These are phyloP conservation scores for Magnusiomyces paraingens DNA, from an alignment of 1,139 yeast genomes.

Conservation along the genomic window DNA sequence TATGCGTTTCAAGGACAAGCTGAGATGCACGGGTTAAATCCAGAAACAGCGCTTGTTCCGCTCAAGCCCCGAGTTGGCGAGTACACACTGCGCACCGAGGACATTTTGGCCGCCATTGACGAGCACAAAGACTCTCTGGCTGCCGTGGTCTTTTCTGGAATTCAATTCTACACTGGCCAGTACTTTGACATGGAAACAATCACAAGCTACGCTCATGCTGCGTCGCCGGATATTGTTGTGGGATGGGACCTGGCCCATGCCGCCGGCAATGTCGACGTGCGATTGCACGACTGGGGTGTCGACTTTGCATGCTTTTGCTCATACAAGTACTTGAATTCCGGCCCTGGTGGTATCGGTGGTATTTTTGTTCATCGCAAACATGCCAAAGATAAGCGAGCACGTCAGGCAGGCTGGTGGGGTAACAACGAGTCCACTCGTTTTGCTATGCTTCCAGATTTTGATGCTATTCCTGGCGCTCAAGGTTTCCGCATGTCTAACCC, in stretches of 20 bases:
- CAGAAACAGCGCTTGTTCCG: slow-evolving; percentile 58
- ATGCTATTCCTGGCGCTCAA: slow-evolving; percentile 74
- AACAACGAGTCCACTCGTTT: slow-evolving; percentile 64
- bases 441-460: slow-evolving; percentile 70
- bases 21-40: slow-evolving; percentile 51
- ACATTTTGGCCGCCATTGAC: slow-evolving; percentile 53
- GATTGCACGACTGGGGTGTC: slow-evolving; percentile 79
- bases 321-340: slow-evolving; percentile 83
- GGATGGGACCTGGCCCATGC: slow-evolving; percentile 99
- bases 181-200: slow-evolving; percentile 64
- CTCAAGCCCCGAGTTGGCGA: slow-evolving; percentile 52
- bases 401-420: slow-evolving; percentile 99
- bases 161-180: slow-evolving; percentile 92
- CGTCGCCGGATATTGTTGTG: slow-evolving; percentile 45
- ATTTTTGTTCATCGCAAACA: slow-evolving; percentile 59
- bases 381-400: slow-evolving; percentile 44
- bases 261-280: slow-evolving; percentile 73
- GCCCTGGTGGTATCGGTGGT: slow-evolving; percentile 91
- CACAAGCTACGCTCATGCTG: slow-evolving; percentile 51
- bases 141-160: slow-evolving; percentile 73
- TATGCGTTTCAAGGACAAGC: slow-evolving; percentile 79
- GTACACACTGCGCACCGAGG: slow-evolving; percentile 53
- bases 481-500: slow-evolving; percentile 94
- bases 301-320: slow-evolving; percentile 96
- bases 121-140: slow-evolving; percentile 59